phyloP scores from a whole-genome alignment of 2,329 filamentous ascomycete species.

The Fusarium caatingaense region DNA sequence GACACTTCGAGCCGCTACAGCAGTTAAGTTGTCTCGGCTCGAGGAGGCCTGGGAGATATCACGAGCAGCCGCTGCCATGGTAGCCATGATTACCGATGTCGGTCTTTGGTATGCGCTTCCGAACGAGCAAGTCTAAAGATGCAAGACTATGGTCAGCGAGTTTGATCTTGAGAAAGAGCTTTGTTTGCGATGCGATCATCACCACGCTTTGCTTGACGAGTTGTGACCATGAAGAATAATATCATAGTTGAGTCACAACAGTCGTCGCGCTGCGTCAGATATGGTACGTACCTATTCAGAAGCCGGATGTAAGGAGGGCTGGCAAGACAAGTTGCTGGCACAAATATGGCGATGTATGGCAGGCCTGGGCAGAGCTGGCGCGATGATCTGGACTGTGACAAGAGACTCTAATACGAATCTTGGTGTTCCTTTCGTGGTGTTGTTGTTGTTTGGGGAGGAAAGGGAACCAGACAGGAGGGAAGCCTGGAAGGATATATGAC shows the following conservation, averaged over 20 bases:
- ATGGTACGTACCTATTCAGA: conserved; percentile 51
- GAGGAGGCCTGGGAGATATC: conserved; percentile 72
- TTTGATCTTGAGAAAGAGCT: conserved; percentile 5
- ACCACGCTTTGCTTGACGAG: not conserved
- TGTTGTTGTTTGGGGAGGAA: conserved; percentile 61
- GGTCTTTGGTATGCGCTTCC: conserved; percentile 56
- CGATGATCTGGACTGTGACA: conserved; percentile 71
- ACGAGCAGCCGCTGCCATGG: conserved; percentile 74
- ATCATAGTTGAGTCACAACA: conserved; percentile 43
- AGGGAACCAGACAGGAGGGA: conserved; percentile 50
- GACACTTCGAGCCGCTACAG: conserved; percentile 75
- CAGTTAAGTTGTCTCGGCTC: conserved; percentile 77
- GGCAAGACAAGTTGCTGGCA: conserved; percentile 42
- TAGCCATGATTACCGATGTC: conserved; percentile 67
- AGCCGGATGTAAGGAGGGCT: conserved; percentile 45
- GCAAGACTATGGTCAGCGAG: conserved; percentile 32
- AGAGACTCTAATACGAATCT: conserved; percentile 65
- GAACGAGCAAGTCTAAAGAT: conserved; percentile 57
- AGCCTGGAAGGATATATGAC: conserved; percentile 45
- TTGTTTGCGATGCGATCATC: conserved; percentile 25
- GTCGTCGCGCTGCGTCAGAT: conserved; percentile 15
- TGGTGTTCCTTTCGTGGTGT: conserved; percentile 62
- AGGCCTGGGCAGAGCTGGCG: conserved; percentile 59
- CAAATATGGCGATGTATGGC: conserved; percentile 46
- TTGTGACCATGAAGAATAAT: conserved; percentile 22